A percentile compares a stretch with the other conserved stretches of the same genome.
These are phyloP conservation scores for Aspergillus novoparasiticus DNA, from an alignment of 2,329 filamentous ascomycete species.

Conservation along the genomic window DNA sequence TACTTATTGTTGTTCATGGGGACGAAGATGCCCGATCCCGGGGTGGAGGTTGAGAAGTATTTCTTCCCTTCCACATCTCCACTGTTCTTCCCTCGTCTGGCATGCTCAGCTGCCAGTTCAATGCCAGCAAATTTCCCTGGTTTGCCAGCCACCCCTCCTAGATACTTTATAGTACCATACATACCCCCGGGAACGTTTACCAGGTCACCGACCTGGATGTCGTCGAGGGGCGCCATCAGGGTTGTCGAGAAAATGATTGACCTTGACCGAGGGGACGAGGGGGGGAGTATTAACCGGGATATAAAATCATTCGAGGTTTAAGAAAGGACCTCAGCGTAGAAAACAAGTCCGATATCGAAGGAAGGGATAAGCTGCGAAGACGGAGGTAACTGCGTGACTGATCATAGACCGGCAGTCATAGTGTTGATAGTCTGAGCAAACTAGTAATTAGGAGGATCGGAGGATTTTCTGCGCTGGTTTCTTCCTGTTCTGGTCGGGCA, in stretches of 20 bases:
- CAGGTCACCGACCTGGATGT: conserved; percentile 74
- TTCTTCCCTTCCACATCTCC: conserved; percentile 85
- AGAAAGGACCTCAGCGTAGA: conserved; percentile 8
- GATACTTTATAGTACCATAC: conserved; percentile 84
- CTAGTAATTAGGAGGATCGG: conserved; percentile 9
- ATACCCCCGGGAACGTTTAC: conserved; percentile 95
- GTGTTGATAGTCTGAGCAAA: conserved; percentile 8
- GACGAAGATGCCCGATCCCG: conserved; percentile 90
- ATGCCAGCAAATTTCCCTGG: conserved; percentile 90
- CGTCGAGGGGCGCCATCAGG: conserved; percentile 43
- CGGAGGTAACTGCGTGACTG: conserved; percentile 20
- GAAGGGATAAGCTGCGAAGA: conserved; percentile 5
- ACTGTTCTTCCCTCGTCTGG: conserved; percentile 85
- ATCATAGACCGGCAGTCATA: conserved; percentile 22
- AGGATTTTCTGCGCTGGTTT: conserved; percentile 12
- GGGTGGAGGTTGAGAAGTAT: conserved; percentile 79
- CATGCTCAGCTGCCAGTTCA: conserved; percentile 80
- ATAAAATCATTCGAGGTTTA: conserved; percentile 17
- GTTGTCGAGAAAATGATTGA: not conserved
- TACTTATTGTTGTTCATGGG: conserved; percentile 75
- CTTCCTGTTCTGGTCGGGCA: conserved; percentile 9
- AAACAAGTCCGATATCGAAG: conserved; percentile 18
- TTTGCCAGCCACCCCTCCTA: conserved; percentile 85
- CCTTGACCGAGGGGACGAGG: not conserved
- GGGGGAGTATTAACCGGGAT: conserved; percentile 5